Conservation (phyloP, 495 filamentous ascomycete genomes). For the Diplogelasinospora grovesii region DNA sequence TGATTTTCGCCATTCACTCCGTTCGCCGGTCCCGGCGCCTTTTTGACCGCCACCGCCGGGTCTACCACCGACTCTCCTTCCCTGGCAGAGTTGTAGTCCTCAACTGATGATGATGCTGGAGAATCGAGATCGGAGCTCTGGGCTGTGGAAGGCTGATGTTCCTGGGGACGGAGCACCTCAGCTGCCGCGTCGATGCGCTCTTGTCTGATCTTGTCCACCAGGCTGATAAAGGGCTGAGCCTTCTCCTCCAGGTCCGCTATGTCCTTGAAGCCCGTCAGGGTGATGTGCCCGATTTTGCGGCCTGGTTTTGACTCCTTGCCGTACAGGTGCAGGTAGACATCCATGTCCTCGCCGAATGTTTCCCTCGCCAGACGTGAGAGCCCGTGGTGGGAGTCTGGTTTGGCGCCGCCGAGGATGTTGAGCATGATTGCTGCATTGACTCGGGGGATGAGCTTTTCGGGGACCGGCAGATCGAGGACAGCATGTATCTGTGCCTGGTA, state of each 20-base stretch:
- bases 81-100: no score
- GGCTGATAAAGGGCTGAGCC: slow-evolving; percentile 59
- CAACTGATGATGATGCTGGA: no score
- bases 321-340: slow-evolving; percentile 71
- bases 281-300: slow-evolving; percentile 94
- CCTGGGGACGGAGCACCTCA: slow-evolving; percentile 20
- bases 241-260: slow-evolving; percentile 66
- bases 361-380: slow-evolving; percentile 58
- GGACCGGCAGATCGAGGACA: slow-evolving; percentile 72
- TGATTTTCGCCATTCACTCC: no score
- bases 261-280: slow-evolving; percentile 55
- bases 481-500: slow-evolving; percentile 85
- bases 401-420: slow-evolving; percentile 82
- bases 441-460: slow-evolving; percentile 52
- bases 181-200: slow-evolving; percentile 38
- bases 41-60: no score
- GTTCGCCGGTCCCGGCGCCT: no score
- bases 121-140: no score
- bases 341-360: slow-evolving; percentile 45
- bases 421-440: slow-evolving; percentile 77
- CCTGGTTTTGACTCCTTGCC: slow-evolving; percentile 82
- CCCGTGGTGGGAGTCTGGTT: slow-evolving; percentile 59
- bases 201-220: slow-evolving; percentile 57
- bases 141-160: slow-evolving; percentile 17
- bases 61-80: no score